Conservation (phyloP, 805 yeast species). For the Ogataea nitratoaversa region DNA sequence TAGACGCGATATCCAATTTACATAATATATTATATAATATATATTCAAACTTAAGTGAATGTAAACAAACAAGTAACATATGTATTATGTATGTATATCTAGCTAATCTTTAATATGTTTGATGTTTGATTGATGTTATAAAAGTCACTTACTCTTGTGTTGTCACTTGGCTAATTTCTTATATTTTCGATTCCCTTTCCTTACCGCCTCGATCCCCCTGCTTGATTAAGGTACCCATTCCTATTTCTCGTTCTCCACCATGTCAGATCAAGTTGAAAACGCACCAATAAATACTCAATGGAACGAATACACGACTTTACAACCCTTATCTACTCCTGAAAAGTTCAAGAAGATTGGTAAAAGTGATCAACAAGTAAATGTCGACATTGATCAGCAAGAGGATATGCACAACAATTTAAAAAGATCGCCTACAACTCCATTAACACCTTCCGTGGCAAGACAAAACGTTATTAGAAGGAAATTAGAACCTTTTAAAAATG, state of each 20-base stretch:
- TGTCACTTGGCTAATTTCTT: too few relatives aligned
- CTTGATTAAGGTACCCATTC: too few relatives aligned
- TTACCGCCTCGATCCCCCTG: too few relatives aligned
- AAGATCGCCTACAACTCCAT: constrained; percentile 31
- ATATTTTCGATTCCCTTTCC: too few relatives aligned
- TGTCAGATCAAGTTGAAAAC: not conserved
- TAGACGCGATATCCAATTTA: not conserved
- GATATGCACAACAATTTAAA: constrained; percentile 13
- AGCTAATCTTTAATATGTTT: too few relatives aligned
- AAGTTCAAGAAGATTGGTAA: not conserved
- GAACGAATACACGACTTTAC: not conserved
- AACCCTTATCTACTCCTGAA: not conserved
- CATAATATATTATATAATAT: not conserved
- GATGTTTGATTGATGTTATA: too few relatives aligned
- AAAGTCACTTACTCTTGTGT: too few relatives aligned
- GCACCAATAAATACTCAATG: not conserved
- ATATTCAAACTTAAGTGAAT: too few relatives aligned
- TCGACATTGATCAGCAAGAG: not conserved
- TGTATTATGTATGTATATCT: too few relatives aligned
- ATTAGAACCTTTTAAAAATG: constrained; percentile 7
- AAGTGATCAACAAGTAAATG: not conserved
- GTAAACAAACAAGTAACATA: too few relatives aligned
- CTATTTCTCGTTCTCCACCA: not conserved
- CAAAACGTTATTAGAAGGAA: constrained; percentile 24
- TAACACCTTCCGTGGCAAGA: constrained; percentile 27